Base-by-base conservation (phyloP, 805 yeast genomes). In the Candida stauntonica region DNA sequence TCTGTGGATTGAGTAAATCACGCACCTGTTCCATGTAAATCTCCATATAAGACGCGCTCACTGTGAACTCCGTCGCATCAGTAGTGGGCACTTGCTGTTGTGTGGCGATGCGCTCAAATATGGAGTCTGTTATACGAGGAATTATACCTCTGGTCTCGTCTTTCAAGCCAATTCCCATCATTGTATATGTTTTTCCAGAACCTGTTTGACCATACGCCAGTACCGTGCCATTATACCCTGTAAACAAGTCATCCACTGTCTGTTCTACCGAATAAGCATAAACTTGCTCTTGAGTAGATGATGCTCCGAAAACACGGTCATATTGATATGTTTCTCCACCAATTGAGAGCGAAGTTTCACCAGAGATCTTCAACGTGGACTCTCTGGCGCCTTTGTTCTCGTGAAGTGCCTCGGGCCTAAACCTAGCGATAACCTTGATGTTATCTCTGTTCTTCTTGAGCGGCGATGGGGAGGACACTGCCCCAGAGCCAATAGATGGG, bases 131-230 rank as follows among this genome's bases (percentile, higher is more conserved):
- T 13, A 85, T 75, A 24, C 93, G 66, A 0, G 94, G 94, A 14
- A 83, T 79, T 18, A 84, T 66, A 2, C 96, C 96, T 29, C 47
- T 44, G 1, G 38, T 38, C 5, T 39, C 34, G 17, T 44, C 41
- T 12, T 37, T 26, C 3, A 66, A 52, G n/a, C 61, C 57, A 1
- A 68, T 52, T 2, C 93, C 93, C 73, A 81, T 73, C 87, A 85
- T 79, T 3, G 91, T 79, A 52, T 73, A 75, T 0, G 89, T 73
- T 57, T 84, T 84, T 6, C 93, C 93, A 1, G 87, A 70, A 0
- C 87, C 86, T 0, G 86, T 77, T 51, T 81, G 91, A 8, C 94
- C 95, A 58, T 83, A 86, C 0, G 89, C 85, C 26, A 85, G 61
- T 0, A 86, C 76, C 0, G 91, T 76, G 16, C 88, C 86, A 55